Evolutionary conservation across 2,329 filamentous ascomycete species (phyloP).

Genomic region (Bipolaris gigantea): DNA sequence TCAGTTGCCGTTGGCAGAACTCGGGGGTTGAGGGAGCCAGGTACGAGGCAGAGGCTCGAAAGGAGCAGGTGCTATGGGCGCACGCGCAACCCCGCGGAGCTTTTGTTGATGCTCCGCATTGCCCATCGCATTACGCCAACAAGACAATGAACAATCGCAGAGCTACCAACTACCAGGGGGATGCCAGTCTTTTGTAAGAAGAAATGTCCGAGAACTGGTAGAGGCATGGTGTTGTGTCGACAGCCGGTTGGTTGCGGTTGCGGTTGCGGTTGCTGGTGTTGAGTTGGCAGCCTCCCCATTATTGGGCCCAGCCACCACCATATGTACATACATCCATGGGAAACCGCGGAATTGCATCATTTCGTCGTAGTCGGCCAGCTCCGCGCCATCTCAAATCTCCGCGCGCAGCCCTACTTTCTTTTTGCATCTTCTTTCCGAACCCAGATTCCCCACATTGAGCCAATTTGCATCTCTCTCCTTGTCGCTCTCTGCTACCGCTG

Average conservation of each 20-base stretch:
- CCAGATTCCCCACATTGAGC: not conserved
- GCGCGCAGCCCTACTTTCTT: slow-evolving; percentile 13
- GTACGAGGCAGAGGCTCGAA: not conserved
- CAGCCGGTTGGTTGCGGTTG: not conserved
- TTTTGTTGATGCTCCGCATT: not conserved
- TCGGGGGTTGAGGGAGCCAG: not conserved
- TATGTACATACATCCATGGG: slow-evolving; percentile 15
- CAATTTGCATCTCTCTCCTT: slow-evolving; percentile 5
- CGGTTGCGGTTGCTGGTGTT: not conserved
- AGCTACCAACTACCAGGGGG: not conserved
- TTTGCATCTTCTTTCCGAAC: slow-evolving; percentile 3
- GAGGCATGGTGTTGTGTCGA: slow-evolving; percentile 13
- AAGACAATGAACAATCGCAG: not conserved
- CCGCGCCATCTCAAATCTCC: slow-evolving; percentile 19
- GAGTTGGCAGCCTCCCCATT: slow-evolving; percentile 26
- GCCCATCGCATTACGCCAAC: not conserved
- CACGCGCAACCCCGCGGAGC: slow-evolving; percentile 6
- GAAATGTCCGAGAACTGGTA: not conserved
- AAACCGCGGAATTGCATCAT: slow-evolving; percentile 34
- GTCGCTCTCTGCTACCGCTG: slow-evolving; percentile 9
- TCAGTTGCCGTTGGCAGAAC: not conserved
- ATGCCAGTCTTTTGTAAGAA: not conserved
- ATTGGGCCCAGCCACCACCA: slow-evolving; percentile 38
- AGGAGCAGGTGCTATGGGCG: slow-evolving; percentile 3
- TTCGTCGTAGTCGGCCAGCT: slow-evolving; percentile 20